Evolutionary conservation across 2,329 filamentous ascomycete species (phyloP).

Genomic region (Colletotrichum incanum): DNA sequence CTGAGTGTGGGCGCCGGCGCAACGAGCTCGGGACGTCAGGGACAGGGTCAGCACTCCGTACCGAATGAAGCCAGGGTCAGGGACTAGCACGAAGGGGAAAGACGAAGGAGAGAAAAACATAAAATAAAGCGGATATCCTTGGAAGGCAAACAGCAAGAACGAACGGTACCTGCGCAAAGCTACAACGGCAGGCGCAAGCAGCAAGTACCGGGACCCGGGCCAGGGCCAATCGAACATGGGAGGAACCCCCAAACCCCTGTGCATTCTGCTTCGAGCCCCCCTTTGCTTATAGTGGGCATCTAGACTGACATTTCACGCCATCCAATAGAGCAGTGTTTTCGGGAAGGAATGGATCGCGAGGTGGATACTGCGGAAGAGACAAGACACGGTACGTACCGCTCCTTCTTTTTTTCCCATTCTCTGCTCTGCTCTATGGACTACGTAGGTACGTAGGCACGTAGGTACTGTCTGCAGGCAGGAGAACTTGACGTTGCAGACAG

Average conservation of each 20-base stretch:
- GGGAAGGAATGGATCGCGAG: neutral
- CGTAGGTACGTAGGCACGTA: too few species aligned
- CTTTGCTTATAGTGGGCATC: slow-evolving; percentile 20
- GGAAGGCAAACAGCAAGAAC: slow-evolving; percentile 17
- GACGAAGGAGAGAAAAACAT: neutral
- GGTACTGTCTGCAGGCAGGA: neutral
- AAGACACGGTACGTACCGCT: slow-evolving; percentile 23
- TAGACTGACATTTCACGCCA: slow-evolving; percentile 15
- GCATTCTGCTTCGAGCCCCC: slow-evolving; percentile 6
- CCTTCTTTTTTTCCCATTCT: neutral
- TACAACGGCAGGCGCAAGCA: slow-evolving; percentile 23
- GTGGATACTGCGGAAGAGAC: slow-evolving; percentile 27
- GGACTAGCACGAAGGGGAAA: neutral
- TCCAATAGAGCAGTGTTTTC: slow-evolving; percentile 23
- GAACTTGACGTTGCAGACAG: neutral
- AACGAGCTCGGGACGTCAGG: slow-evolving; percentile 12
- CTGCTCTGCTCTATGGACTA: neutral
- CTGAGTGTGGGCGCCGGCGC: neutral
- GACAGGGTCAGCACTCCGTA: neutral
- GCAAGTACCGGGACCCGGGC: slow-evolving; percentile 32
- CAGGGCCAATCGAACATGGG: neutral
- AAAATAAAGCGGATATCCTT: slow-evolving; percentile 4
- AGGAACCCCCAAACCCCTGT: slow-evolving; percentile 7
- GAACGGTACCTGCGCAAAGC: slow-evolving; percentile 40
- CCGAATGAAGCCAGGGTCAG: neutral